Evolutionary conservation across 2,329 filamentous ascomycete genomes (phyloP).

Genomic region (Alternaria viburni): DNA sequence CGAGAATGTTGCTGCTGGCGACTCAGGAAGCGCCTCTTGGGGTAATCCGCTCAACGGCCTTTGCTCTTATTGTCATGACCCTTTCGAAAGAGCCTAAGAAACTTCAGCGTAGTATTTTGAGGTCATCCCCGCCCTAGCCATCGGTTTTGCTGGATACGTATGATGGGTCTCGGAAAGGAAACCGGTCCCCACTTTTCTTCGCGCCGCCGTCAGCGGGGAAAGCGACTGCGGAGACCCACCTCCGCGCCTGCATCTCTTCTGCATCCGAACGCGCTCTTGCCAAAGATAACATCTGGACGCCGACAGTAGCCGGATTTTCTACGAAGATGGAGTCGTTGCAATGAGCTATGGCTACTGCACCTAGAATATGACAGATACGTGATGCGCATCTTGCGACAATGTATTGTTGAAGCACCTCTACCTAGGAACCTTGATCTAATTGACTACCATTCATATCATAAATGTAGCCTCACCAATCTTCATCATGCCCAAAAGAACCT

Average conservation of each 20-base stretch:
- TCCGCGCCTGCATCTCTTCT: not conserved
- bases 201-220: not conserved
- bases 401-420: not conserved
- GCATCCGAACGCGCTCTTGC: not conserved
- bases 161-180: constrained; percentile 6
- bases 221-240: constrained; percentile 11
- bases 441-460: no score
- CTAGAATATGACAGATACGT: not conserved
- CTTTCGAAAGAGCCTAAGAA: no score
- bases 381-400: not conserved
- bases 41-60: no score
- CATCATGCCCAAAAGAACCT: constrained; percentile 24
- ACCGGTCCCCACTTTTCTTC: not conserved
- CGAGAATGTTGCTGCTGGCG: not conserved
- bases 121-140: no score
- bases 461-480: no score
- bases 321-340: no score
- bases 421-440: no score
- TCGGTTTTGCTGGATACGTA: no score
- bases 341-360: not conserved
- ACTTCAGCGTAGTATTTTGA: no score
- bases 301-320: not conserved
- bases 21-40: not conserved
- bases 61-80: no score
- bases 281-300: not conserved